Evolutionary conservation across 352 stramenopile species (phyloP), one percentile per base, ranked within the genome.

Genomic region (Pythium oligandrum): DNA sequence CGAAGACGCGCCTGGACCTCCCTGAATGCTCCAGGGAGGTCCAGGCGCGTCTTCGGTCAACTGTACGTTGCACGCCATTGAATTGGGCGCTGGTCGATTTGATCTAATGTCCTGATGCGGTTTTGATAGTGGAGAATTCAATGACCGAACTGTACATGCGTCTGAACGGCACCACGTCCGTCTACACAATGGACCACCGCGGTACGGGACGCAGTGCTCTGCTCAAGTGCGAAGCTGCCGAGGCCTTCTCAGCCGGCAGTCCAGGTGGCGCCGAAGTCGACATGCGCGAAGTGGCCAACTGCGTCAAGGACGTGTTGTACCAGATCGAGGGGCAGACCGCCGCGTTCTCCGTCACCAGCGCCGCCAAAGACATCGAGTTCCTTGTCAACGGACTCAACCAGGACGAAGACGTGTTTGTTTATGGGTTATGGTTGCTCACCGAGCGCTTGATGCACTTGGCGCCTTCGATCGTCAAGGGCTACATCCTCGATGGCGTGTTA

Each of bases 181-280:
- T 84, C 36, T 87, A 87, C 67, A 85, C 74, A 11, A 62, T 85
- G 54, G 74, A 82, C 53, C 74, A 85, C 45, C 74, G 71, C 11
- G 74, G 74, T 31, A 82, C 74, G 5, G 74, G 66, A 2, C 66
- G 74, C 9, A 81, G 70, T 48, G 54, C 44, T 17, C 64, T 67
- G 36, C 58, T 85, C 12, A 55, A 73, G 37, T 85, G 71, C 39
- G 44, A 71, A 1, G 74, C 71, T 0, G 67, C 74, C 0, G 59
- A 82, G 52, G 71, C 69, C 3, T 53, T 38, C 17, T 54, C 59
- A 0, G 30, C 32, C 3, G 64, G 58, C 0, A 66, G 61, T 7
- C 63, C 57, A 0, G 31, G 42, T 2, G 69, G 74, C n/a, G 32
- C 51, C 8, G n/a, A 37, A 0, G 48, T 78, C 32, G 48, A 43